These are phyloP conservation scores for Dactylorhiza incarnata DNA, from an alignment of 106 monocot genomes.

Conservation along the genomic window DNA sequence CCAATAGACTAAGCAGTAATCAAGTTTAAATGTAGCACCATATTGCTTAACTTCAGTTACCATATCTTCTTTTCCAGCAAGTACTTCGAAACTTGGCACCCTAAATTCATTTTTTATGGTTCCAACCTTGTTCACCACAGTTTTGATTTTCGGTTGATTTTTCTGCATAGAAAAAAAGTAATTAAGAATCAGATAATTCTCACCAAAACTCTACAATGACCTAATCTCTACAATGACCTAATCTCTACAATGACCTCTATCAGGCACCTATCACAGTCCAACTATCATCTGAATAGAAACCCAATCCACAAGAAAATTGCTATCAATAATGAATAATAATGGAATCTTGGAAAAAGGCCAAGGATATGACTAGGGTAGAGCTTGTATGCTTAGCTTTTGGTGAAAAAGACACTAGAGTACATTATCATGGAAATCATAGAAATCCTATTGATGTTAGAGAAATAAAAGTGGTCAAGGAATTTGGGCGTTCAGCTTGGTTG, in stretches of 20 bases:
- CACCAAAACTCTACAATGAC: background rate
- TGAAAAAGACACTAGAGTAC: no score
- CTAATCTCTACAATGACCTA: background rate
- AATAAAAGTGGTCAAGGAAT: no score
- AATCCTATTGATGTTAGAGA: no score
- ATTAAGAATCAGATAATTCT: background rate
- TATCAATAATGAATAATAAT: background rate
- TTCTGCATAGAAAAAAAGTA: slow-evolving; percentile 46
- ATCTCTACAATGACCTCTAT: background rate
- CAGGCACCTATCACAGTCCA: background rate
- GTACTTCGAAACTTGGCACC: slow-evolving; percentile 90
- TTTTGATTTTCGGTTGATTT: slow-evolving; percentile 92
- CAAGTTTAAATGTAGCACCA: slow-evolving; percentile 84
- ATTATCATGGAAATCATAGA: no score
- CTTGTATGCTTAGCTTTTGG: background rate
- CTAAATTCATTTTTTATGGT: slow-evolving; percentile 86
- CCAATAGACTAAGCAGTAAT: slow-evolving; percentile 91
- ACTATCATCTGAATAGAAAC: background rate
- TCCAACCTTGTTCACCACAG: slow-evolving; percentile 94
- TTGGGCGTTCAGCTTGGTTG: no score
- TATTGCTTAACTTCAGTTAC: slow-evolving; percentile 96
- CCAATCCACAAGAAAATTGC: background rate
- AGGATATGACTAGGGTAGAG: background rate
- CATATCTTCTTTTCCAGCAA: slow-evolving; percentile 79
- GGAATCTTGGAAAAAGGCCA: background rate